Conservation (phyloP, 1,284 basidiomycete genomes). For the Microbotryomycetes sp. region DNA sequence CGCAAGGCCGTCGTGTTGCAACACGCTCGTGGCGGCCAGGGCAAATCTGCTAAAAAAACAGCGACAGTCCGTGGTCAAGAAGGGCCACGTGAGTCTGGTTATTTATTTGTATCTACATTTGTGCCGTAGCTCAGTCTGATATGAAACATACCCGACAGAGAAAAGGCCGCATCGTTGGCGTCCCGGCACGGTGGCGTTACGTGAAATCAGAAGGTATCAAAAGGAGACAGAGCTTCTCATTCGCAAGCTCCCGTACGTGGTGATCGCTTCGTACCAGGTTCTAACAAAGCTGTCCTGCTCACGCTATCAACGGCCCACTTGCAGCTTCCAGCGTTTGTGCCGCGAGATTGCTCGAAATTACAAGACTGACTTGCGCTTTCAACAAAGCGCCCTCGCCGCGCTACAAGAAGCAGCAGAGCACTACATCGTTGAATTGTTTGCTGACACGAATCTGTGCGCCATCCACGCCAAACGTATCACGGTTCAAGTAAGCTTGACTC, state of each 20-base stretch:
- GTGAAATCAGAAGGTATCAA: conserved; percentile 34
- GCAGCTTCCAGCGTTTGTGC: conserved; percentile 30
- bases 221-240: conserved; percentile 30
- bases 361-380: conserved; percentile 63
- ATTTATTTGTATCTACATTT: background rate
- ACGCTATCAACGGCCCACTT: background rate
- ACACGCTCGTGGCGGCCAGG: background rate
- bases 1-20: too few species aligned
- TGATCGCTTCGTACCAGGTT: background rate
- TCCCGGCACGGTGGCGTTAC: conserved; percentile 35
- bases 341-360: conserved; percentile 30
- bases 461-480: conserved; percentile 44
- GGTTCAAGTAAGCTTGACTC: conserved; percentile 31
- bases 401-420: conserved; percentile 58
- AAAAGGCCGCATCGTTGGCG: conserved; percentile 20
- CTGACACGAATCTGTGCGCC: conserved; percentile 35
- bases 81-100: too few species aligned
- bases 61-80: background rate
- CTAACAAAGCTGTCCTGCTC: background rate
- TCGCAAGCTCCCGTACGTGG: conserved; percentile 24
- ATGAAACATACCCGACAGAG: background rate
- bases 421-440: conserved; percentile 30
- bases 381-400: conserved; percentile 63
- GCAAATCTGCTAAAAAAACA: background rate
- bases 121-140: background rate